phyloP scores from a whole-genome alignment of 1,284 basidiomycete genomes.

The Naganishia liquefaciens region DNA sequence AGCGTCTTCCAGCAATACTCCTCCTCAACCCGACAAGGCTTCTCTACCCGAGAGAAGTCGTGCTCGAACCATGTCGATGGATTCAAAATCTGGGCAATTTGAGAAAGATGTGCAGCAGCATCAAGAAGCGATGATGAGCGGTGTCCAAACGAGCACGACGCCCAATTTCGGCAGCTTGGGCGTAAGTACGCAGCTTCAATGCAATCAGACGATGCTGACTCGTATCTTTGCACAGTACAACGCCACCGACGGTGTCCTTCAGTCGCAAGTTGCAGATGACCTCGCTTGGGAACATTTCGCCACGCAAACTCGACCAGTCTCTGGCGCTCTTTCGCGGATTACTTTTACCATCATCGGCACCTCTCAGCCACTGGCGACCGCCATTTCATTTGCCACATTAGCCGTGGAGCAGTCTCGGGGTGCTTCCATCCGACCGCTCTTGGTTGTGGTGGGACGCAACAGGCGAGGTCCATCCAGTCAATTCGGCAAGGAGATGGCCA shows the following conservation, averaged over 20 bases:
- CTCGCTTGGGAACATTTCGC: constrained; percentile 53
- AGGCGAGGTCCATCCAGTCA: constrained; percentile 63
- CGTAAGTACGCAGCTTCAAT: background rate
- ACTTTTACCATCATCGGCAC: constrained; percentile 61
- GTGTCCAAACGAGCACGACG: constrained; percentile 13
- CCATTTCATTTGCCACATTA: constrained; percentile 56
- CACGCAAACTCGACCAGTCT: constrained; percentile 3
- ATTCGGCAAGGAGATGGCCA: constrained; percentile 61
- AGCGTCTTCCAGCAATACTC: background rate
- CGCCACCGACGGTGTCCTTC: constrained; percentile 15
- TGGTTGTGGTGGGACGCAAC: constrained; percentile 70
- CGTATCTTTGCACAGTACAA: constrained; percentile 3
- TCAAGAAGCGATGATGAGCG: constrained; percentile 20
- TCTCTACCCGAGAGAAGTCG: background rate
- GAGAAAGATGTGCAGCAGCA: constrained; percentile 25
- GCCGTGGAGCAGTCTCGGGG: constrained; percentile 36
- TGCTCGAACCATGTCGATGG: constrained; percentile 10
- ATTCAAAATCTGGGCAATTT: constrained; percentile 16
- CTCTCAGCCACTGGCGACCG: constrained; percentile 59
- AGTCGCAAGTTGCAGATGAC: constrained; percentile 55
- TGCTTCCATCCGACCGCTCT: constrained; percentile 55
- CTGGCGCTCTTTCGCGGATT: constrained; percentile 56
- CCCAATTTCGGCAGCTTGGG: constrained; percentile 13
- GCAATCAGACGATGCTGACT: background rate
- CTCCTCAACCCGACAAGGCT: constrained; percentile 11